Percentiles rank a stretch among this genome's conserved stretches.
phyloP scores from a whole-genome alignment of 331 rosid species.

The Ulmus americana region DNA sequence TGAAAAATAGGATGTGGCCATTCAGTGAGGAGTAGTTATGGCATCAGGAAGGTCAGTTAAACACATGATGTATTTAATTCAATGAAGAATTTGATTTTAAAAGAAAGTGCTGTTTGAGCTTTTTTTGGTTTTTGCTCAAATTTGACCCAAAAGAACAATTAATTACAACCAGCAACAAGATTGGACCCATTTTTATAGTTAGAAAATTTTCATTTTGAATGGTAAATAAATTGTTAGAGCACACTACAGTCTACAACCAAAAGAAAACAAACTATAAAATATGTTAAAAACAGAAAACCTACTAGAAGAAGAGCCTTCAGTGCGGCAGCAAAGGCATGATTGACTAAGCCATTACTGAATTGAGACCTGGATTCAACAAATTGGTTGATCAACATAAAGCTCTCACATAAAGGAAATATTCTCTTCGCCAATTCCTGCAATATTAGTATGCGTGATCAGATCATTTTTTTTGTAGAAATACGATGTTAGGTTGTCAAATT shows the following conservation, averaged over 20 bases:
- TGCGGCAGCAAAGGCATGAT: constrained; percentile 97
- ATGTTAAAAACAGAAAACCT: constrained; percentile 26
- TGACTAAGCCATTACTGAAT: constrained; percentile 85
- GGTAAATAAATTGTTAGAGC: not conserved
- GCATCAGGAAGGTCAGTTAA: constrained; percentile 2
- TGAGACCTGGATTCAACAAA: constrained; percentile 89
- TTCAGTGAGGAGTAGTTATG: not conserved
- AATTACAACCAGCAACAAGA: not conserved
- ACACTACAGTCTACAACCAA: constrained; percentile 7
- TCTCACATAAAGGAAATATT: constrained; percentile 78
- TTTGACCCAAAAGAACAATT: not conserved
- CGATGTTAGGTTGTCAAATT: constrained; percentile 5
- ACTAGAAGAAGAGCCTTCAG: constrained; percentile 87
- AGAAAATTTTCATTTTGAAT: not conserved
- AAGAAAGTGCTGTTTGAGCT: not conserved
- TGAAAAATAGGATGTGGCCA: not conserved
- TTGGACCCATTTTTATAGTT: not conserved
- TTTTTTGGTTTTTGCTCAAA: not conserved
- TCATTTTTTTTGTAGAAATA: constrained; percentile 7
- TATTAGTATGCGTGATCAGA: constrained; percentile 15
- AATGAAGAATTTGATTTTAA: not conserved
- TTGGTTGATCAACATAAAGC: constrained; percentile 66
- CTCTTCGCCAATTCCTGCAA: constrained; percentile 89
- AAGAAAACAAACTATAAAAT: not conserved
- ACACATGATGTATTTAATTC: not conserved